Percentiles rank a stretch among this genome's conserved stretches.
phyloP scores from a whole-genome alignment of 164 flowering plant species.

The Sedum album region DNA sequence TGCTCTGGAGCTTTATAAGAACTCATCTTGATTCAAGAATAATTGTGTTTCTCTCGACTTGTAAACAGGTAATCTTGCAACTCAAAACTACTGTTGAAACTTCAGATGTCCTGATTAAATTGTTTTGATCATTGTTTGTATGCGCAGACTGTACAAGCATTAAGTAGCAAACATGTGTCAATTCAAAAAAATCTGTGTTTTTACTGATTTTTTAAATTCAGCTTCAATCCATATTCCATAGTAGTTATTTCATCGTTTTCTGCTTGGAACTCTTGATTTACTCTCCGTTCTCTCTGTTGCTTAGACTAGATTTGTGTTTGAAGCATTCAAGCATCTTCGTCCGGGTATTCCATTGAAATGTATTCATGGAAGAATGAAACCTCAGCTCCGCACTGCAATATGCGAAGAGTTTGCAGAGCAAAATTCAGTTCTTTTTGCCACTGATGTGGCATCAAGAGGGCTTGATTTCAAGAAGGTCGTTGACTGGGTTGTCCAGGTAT shows the following conservation, averaged over 20 bases:
- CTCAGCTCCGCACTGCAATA: conserved; percentile 55
- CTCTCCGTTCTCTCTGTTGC: neutral
- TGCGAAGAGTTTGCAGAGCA: conserved; percentile 63
- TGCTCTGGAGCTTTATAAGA: conserved; percentile 92
- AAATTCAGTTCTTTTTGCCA: conserved; percentile 67
- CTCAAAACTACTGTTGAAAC: neutral
- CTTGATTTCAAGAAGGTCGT: conserved; percentile 85
- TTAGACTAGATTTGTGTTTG: conserved; percentile 81
- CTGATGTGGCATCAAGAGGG: conserved; percentile 92
- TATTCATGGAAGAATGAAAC: conserved; percentile 90
- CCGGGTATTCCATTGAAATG: conserved; percentile 90
- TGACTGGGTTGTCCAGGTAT: conserved; percentile 98
- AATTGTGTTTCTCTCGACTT: conserved; percentile 78
- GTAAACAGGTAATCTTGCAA: conserved; percentile 60
- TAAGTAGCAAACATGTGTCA: neutral
- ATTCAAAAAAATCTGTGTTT: neutral
- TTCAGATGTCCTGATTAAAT: neutral
- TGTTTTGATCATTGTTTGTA: neutral
- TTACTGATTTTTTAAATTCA: too few relatives aligned
- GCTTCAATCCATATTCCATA: neutral
- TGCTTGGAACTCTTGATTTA: neutral
- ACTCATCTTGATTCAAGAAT: conserved; percentile 76
- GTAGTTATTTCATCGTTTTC: neutral
- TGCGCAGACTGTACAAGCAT: neutral
- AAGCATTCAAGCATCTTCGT: conserved; percentile 80